Percentiles rank a stretch among this genome's conserved stretches.
These are phyloP conservation scores for Fusarium humuli DNA, from an alignment of 2,329 filamentous ascomycete species.

Conservation along the genomic window DNA sequence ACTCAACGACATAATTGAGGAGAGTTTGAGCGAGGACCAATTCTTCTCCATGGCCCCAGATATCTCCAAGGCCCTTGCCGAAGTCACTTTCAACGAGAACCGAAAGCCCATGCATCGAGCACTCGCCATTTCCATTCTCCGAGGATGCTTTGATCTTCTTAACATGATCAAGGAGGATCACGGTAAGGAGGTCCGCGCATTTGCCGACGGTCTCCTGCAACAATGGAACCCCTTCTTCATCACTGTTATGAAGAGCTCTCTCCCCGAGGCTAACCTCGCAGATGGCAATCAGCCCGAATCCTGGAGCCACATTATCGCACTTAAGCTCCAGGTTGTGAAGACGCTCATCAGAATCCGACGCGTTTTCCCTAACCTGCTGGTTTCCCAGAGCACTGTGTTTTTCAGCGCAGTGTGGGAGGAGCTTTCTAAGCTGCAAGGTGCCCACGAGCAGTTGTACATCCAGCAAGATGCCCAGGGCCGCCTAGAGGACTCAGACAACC, in stretches of 20 bases:
- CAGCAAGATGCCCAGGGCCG: slow-evolving; percentile 86
- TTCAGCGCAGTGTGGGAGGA: slow-evolving; percentile 94
- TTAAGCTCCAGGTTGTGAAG: slow-evolving; percentile 96
- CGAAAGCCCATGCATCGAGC: slow-evolving; percentile 83
- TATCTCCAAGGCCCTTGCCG: slow-evolving; percentile 85
- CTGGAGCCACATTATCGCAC: slow-evolving; percentile 84
- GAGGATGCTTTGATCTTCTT: slow-evolving; percentile 91
- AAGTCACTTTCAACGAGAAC: slow-evolving; percentile 80
- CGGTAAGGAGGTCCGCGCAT: slow-evolving; percentile 84
- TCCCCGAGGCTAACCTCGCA: slow-evolving; percentile 71
- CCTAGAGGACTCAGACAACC: slow-evolving; percentile 86
- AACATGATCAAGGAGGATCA: slow-evolving; percentile 98
- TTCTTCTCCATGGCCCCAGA: slow-evolving; percentile 92
- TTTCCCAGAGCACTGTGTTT: slow-evolving; percentile 82
- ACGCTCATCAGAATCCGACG: slow-evolving; percentile 88
- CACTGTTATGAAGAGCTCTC: slow-evolving; percentile 76
- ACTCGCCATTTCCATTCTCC: slow-evolving; percentile 89
- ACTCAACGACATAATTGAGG: slow-evolving; percentile 89
- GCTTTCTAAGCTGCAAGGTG: slow-evolving; percentile 75
- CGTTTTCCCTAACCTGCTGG: slow-evolving; percentile 84
- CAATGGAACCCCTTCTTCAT: slow-evolving; percentile 94
- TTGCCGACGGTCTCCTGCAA: slow-evolving; percentile 86
- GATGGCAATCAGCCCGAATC: slow-evolving; percentile 67
- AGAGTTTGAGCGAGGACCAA: slow-evolving; percentile 91
- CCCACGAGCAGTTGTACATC: slow-evolving; percentile 88